Percentiles rank a stretch among this genome's conserved stretches.
These are phyloP conservation scores for Casaregolazyma lundiana DNA, from an alignment of 1,139 yeast genomes.

Conservation along the genomic window DNA sequence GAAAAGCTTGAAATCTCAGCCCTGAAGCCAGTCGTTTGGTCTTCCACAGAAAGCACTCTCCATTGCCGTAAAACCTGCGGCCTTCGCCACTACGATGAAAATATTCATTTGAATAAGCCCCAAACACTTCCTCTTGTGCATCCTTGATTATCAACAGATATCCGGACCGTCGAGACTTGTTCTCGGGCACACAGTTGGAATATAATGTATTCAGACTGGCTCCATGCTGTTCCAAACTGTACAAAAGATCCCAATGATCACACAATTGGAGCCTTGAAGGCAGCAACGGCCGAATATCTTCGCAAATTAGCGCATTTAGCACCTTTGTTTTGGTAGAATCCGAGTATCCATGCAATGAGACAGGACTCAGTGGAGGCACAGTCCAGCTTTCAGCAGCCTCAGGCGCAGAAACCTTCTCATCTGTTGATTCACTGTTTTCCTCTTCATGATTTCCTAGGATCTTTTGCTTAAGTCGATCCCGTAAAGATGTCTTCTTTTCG, in stretches of 20 bases:
- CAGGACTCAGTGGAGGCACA: slow-evolving; percentile 43
- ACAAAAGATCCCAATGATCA: slow-evolving; percentile 71
- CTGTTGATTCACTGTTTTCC: neutral
- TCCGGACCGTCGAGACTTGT: slow-evolving; percentile 47
- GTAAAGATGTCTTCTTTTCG: neutral
- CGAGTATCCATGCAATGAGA: slow-evolving; percentile 53
- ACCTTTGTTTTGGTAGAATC: slow-evolving; percentile 53
- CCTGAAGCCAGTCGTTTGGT: slow-evolving; percentile 16
- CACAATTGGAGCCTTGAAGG: slow-evolving; percentile 76
- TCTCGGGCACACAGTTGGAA: slow-evolving; percentile 35
- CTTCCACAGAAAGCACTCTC: slow-evolving; percentile 93
- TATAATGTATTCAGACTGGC: slow-evolving; percentile 78
- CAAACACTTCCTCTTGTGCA: slow-evolving; percentile 60
- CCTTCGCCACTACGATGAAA: slow-evolving; percentile 53
- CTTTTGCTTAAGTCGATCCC: neutral
- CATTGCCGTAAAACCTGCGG: slow-evolving; percentile 81
- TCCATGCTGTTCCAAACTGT: slow-evolving; percentile 88
- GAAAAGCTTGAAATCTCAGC: slow-evolving; percentile 67
- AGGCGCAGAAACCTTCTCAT: neutral
- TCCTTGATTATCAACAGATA: slow-evolving; percentile 70
- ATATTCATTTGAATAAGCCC: slow-evolving; percentile 76
- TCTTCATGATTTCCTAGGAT: neutral
- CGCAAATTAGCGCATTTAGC: slow-evolving; percentile 58
- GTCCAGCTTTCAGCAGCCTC: slow-evolving; percentile 10
- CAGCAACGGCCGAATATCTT: slow-evolving; percentile 63